phyloP scores from a whole-genome alignment of 163 green algal genomes.

The Chlorella variabilis region DNA sequence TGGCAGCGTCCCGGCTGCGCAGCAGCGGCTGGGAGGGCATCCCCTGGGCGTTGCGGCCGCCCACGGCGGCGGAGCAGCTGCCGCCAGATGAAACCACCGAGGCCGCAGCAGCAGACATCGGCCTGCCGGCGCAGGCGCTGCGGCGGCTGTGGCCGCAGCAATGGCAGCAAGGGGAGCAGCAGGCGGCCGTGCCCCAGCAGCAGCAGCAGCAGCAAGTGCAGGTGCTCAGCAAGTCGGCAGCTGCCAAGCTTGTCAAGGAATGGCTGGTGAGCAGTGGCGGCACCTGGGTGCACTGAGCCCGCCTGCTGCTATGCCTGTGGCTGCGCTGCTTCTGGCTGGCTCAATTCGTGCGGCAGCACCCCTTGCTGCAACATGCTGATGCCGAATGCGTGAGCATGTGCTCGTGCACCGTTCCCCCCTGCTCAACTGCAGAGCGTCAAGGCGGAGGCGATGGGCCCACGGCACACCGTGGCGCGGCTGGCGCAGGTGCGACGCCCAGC shows the following conservation, averaged over 20 bases:
- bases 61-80: background rate
- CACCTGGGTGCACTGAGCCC: too few species aligned
- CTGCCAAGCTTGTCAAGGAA: constrained; percentile 30
- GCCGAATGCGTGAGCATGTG: too few species aligned
- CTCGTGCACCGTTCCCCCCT: background rate
- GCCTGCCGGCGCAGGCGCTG: background rate
- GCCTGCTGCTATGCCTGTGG: too few species aligned
- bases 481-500: background rate
- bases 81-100: background rate
- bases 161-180: constrained; percentile 39
- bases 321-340: background rate
- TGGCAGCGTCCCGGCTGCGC: background rate
- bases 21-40: background rate
- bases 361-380: too few species aligned
- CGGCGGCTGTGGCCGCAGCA: background rate
- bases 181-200: constrained; percentile 14
- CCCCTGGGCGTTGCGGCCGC: too few species aligned
- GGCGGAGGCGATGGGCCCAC: constrained; percentile 45
- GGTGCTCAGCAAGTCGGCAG: constrained; percentile 22
- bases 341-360: too few species aligned
- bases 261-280: constrained; percentile 38
- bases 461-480: constrained; percentile 8
- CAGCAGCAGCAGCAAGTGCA: background rate
- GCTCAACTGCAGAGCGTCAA: constrained; percentile 37
- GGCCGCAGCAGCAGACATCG: background rate